These are phyloP conservation scores for Picea abies DNA, from an alignment of 83 land plant genomes.

Conservation along the genomic window DNA sequence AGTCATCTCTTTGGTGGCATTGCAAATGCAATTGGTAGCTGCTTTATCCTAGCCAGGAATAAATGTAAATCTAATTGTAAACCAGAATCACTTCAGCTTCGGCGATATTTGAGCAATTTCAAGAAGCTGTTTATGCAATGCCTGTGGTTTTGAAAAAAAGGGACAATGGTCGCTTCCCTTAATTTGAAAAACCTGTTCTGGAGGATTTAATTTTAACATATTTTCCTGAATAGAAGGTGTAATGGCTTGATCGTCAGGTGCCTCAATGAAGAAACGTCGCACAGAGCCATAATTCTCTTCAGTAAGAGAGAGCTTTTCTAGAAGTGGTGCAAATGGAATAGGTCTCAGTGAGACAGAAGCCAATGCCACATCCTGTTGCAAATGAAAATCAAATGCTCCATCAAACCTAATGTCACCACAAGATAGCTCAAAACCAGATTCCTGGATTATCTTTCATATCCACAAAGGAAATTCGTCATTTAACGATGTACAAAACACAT, in stretches of 20 bases:
- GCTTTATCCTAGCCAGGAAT: background rate
- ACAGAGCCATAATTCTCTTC: constrained; percentile 70
- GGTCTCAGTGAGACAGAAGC: constrained; percentile 89
- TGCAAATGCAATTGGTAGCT: background rate
- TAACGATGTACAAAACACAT: background rate
- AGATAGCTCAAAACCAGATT: background rate
- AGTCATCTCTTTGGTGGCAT: background rate
- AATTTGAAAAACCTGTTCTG: constrained; percentile 62
- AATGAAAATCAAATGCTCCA: background rate
- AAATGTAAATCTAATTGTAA: background rate
- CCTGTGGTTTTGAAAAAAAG: constrained; percentile 93
- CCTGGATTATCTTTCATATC: background rate
- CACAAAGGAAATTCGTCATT: background rate
- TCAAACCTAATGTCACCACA: constrained; percentile 2
- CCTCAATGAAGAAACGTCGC: constrained; percentile 68
- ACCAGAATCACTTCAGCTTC: background rate
- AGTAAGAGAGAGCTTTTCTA: constrained; percentile 79
- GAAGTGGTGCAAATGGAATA: constrained; percentile 75
- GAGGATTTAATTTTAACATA: constrained; percentile 61
- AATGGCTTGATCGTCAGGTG: constrained; percentile 74
- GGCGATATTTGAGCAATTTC: constrained; percentile 59
- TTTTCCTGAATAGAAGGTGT: constrained; percentile 53
- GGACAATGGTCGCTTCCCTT: constrained; percentile 94
- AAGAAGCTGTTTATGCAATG: constrained; percentile 66
- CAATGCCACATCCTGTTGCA: constrained; percentile 73